phyloP scores from a whole-genome alignment of 352 stramenopile genomes.

The Phytopythium vexans region DNA sequence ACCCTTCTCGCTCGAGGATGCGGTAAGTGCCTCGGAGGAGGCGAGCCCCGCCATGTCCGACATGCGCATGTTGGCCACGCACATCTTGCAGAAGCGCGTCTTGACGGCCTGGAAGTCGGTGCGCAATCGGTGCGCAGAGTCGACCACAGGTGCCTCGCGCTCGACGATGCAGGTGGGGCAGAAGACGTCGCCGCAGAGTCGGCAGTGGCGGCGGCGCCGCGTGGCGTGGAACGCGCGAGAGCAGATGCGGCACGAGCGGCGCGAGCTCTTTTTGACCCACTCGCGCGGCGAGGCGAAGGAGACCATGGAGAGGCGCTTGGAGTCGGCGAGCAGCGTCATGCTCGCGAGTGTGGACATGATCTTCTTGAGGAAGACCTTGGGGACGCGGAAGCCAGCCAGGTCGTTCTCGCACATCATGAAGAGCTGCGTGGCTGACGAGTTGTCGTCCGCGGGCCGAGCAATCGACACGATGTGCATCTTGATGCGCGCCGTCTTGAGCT shows the following conservation, averaged over 20 bases:
- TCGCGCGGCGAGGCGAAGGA: slow-evolving; percentile 32
- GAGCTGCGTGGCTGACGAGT: slow-evolving; percentile 33
- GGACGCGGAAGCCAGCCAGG: slow-evolving; percentile 27
- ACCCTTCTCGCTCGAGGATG: no score
- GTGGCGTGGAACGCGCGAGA: slow-evolving; percentile 46
- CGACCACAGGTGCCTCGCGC: slow-evolving; percentile 26
- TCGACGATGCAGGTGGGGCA: slow-evolving; percentile 58
- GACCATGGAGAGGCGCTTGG: slow-evolving; percentile 44
- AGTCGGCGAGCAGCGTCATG: slow-evolving; percentile 49
- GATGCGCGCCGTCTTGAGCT: slow-evolving; percentile 51
- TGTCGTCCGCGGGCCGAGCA: slow-evolving; percentile 19
- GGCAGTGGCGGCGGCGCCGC: slow-evolving; percentile 66
- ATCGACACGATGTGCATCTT: slow-evolving; percentile 50
- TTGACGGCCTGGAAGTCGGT: slow-evolving; percentile 40
- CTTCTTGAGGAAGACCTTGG: slow-evolving; percentile 30
- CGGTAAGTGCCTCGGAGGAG: not conserved
- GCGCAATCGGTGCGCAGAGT: slow-evolving; percentile 10
- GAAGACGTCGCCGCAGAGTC: slow-evolving; percentile 72
- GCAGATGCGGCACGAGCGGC: slow-evolving; percentile 51
- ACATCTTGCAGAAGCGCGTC: slow-evolving; percentile 60
- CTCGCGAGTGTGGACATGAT: slow-evolving; percentile 46
- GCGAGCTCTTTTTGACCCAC: slow-evolving; percentile 50
- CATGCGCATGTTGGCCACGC: slow-evolving; percentile 43
- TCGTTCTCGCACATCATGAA: slow-evolving; percentile 58
- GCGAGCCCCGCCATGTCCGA: slow-evolving; percentile 1